Evolutionary conservation across 306 rosid species (phyloP).

Genomic region (Fragaria nilgerrensis): DNA sequence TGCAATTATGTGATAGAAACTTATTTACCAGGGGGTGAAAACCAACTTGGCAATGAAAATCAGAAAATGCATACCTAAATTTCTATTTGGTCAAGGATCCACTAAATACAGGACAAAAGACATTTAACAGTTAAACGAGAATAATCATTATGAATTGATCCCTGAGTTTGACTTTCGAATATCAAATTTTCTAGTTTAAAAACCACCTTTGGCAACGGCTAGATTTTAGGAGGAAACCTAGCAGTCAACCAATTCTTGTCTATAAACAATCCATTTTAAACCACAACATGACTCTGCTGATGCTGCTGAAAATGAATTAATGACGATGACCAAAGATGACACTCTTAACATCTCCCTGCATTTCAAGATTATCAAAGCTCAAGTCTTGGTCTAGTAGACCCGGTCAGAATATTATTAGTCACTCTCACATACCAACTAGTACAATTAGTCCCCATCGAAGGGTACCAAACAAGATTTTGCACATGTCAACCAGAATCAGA

Average conservation of each 20-base stretch:
- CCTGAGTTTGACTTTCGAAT: not conserved
- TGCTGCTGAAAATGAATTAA: not conserved
- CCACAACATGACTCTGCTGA: not conserved
- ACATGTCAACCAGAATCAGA: not conserved
- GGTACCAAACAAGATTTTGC: not conserved
- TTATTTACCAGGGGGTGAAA: not conserved
- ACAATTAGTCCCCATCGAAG: conserved; percentile 2
- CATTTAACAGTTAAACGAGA: not conserved
- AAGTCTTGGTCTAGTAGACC: not conserved
- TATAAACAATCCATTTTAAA: not conserved
- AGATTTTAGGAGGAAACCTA: not conserved
- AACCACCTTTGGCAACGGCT: not conserved
- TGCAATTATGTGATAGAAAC: not conserved
- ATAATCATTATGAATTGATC: not conserved
- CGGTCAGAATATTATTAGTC: conserved; percentile 7
- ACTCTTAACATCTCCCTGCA: not conserved
- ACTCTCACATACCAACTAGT: conserved; percentile 1
- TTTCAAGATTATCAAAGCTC: not conserved
- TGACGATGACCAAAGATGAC: not conserved
- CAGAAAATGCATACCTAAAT: not conserved
- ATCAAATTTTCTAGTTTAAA: not conserved
- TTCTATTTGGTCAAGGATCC: not conserved
- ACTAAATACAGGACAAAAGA: not conserved
- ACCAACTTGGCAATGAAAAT: conserved; percentile 1
- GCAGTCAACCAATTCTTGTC: not conserved